Base-by-base conservation (phyloP, 305 asterid genomes). In the Nicotiana rustica region DNA sequence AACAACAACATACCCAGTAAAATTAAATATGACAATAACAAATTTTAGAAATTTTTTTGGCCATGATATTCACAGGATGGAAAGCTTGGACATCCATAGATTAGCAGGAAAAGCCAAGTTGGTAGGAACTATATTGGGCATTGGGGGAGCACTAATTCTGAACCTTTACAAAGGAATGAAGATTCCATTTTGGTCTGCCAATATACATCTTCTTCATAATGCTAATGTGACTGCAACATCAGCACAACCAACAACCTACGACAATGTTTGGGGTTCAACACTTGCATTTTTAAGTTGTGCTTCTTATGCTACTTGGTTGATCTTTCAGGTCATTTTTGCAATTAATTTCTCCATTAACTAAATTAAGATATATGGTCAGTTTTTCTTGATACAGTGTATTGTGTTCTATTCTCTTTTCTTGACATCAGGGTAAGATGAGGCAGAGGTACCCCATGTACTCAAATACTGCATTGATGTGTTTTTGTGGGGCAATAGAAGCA, bases 271-370 rank as follows among this genome's bases (percentile, higher is more conserved):
- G 67, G 89, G 89, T 8, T 77, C 85, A 29, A 7, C 79, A 55
- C 76, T 86, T 31, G 85, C 89, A 10, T 31, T 86, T 21, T 82
- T 69, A 44, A 78, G 85, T 14, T 86, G 89, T 61, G 65, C 79
- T 64, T 78, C 77, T 35, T 82, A 84, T 65, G 87, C 89, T 65
- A 67, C 84, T 31, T 86, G 89, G 89, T 86, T 84, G 76, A 71
- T 86, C n/a, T 25, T 84, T 77, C 89, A 86, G 89, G 87, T 86
- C 71, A 55, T 33, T 33, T 33, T 66, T 9, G 10, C 33, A 55
- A 21, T 21, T 7, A 47, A 10, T 33, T 67, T 44, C 57, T 60
- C 15, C 65, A 21, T 10, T 36, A 29, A 36, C 59, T 70, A 55
- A 17, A 15, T 56, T 56, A 5, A 56, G n/a, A 13, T 41, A 8